phyloP scores from a whole-genome alignment of 148 eudicot genomes.

The Camellia japonica region DNA sequence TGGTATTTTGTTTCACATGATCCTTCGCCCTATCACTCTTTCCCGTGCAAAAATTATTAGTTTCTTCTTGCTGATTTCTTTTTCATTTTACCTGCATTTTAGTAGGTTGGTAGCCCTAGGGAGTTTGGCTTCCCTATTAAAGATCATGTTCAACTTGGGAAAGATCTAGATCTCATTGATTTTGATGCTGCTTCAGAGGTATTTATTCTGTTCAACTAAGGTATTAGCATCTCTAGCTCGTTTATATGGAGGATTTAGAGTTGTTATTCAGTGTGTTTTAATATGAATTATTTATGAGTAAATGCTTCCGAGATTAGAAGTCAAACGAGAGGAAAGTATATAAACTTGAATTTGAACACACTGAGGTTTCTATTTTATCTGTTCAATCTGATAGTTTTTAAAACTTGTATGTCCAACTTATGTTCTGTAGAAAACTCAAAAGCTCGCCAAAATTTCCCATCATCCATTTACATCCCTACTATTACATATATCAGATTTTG shows the following conservation, averaged over 20 bases:
- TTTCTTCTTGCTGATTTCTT: not conserved
- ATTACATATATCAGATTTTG: not conserved
- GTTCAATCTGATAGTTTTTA: not conserved
- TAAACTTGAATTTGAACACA: not conserved
- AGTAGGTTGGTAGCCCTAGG: conserved; percentile 62
- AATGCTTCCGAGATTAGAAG: not conserved
- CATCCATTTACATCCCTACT: not conserved
- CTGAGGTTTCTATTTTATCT: not conserved
- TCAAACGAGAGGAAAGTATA: not conserved
- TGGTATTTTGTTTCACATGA: conserved; percentile 35
- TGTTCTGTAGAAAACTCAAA: not conserved
- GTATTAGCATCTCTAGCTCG: not conserved
- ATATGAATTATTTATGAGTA: not conserved
- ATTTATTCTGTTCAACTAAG: conserved; percentile 19
- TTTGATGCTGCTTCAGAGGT: conserved; percentile 96
- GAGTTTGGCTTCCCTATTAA: conserved; percentile 63
- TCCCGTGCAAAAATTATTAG: not conserved
- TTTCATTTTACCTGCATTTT: conserved; percentile 9
- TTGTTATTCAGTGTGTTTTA: not conserved
- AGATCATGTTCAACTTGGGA: conserved; percentile 88
- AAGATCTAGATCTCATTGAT: conserved; percentile 85
- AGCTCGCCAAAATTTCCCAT: not conserved
- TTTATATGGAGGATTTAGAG: not conserved
- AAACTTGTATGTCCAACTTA: not conserved
- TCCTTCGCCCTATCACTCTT: not conserved